Conservation (phyloP, 352 stramenopile genomes). For the Phytophthora pistaciae region DNA sequence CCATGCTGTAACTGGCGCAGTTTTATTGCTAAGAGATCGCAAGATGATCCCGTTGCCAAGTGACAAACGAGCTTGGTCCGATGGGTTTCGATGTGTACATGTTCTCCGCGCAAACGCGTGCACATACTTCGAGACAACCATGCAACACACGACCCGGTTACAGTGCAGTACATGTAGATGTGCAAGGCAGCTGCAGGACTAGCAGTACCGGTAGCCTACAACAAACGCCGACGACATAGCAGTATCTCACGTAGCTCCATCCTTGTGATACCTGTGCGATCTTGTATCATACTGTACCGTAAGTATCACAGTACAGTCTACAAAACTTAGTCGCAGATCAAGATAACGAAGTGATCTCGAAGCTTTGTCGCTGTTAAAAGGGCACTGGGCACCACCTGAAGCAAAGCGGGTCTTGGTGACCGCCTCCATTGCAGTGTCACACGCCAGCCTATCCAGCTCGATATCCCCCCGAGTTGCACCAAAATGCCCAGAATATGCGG, state of each 20-base stretch:
- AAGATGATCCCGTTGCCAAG: not conserved
- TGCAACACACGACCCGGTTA: not conserved
- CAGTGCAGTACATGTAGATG: not conserved
- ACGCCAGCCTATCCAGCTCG: not conserved
- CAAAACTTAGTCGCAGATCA: not conserved
- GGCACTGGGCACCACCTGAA: no score
- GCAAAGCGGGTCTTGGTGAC: not conserved
- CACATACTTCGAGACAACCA: no score
- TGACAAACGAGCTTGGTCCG: conserved; percentile 1
- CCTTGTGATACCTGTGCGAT: no score
- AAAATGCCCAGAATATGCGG: not conserved
- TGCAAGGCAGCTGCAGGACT: not conserved
- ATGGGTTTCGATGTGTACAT: conserved; percentile 7
- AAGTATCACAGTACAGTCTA: no score
- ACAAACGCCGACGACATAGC: no score
- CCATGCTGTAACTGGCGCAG: no score
- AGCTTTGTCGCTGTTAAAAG: not conserved
- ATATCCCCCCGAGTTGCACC: not conserved
- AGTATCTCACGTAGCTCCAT: no score
- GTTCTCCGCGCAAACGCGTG: no score
- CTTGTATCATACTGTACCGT: not conserved
- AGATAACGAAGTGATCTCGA: not conserved
- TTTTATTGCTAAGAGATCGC: no score
- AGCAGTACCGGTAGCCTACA: no score
- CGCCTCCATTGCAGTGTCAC: not conserved